phyloP scores from a whole-genome alignment of 495 filamentous ascomycete species.

The Sabuloglossum arenarium region DNA sequence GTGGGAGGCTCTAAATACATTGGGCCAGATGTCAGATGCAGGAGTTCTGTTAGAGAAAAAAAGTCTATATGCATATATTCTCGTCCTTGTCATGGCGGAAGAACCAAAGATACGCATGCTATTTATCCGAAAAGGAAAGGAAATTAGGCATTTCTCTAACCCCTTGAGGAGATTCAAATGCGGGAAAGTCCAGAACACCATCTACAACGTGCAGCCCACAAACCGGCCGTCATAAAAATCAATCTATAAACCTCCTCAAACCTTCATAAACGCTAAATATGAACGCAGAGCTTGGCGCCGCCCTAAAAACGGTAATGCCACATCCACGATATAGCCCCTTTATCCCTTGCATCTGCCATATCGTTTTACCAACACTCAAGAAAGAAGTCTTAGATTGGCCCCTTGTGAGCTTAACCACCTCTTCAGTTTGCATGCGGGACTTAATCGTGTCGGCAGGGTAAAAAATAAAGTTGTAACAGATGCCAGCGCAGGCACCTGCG shows the following conservation, averaged over 20 bases:
- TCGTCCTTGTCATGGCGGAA: background rate
- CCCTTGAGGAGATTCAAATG: too few relatives aligned
- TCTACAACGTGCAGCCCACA: background rate
- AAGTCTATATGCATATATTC: background rate
- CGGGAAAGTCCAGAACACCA: too few relatives aligned
- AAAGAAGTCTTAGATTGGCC: constrained; percentile 29
- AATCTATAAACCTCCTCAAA: constrained; percentile 31
- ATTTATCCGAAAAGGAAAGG: background rate
- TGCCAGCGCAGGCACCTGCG: constrained; percentile 77
- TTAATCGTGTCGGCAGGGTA: constrained; percentile 97
- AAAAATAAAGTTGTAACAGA: constrained; percentile 90
- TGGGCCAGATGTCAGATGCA: too few relatives aligned
- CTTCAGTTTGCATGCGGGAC: constrained; percentile 81
- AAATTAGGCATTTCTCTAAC: too few relatives aligned
- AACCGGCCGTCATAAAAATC: constrained; percentile 25
- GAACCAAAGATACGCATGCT: background rate
- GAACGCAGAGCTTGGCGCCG: constrained; percentile 85
- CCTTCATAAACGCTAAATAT: constrained; percentile 90
- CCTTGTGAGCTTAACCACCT: constrained; percentile 24
- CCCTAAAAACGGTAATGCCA: constrained; percentile 72
- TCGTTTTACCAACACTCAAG: constrained; percentile 35
- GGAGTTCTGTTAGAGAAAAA: background rate
- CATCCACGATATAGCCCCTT: constrained; percentile 82
- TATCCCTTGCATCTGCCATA: constrained; percentile 68
- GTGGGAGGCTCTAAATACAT: background rate